Base-by-base conservation (phyloP, 345 rosid genomes). In the Eucalyptus microcorys region DNA sequence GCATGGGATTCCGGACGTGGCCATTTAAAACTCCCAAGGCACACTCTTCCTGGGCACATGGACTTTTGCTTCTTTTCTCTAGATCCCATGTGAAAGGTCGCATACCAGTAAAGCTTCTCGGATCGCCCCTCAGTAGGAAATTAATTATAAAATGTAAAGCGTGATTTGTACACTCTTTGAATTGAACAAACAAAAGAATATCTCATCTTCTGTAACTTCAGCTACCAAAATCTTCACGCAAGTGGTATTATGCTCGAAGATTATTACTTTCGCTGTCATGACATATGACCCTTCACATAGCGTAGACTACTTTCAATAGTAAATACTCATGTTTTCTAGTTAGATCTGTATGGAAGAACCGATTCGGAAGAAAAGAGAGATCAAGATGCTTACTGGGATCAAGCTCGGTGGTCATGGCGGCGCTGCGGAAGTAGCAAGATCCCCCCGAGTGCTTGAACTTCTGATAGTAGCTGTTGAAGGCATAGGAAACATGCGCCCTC, bases 401-500 rank as follows among this genome's bases (percentile, higher is more conserved):
- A 76, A 94, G 94, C 79, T 94, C 96, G 11, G 98, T 96, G 87
- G 90, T 90, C 89, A 95, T 89, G 79, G 98, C 98, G 87, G 99
- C 96, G 45, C 98, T 97, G 79, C 57, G 95, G 94, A 96, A 96
- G 94, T 90, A 91, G 92, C 99, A 95, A 89, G 97, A 94, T 85
- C 97, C 98, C 43, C 98, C 97, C 27, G 88, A 92, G 89, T 90
- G 87, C 92, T 95, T 96, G 90, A 90, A 91, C 87, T 87, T 93
- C 91, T 95, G 97, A 93, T 92, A 97, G 89, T 96, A 96, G 93
- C 80, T 91, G 89, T 97, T 96, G 94, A 95, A 96, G 81, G 97
- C 98, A 91, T 89, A 96, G 15, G 99, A 95, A 68, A 95, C 96
- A 88, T 96, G 99, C 89, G 91, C 95, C 79, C 80, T 95, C 22